Evolutionary conservation across 2,329 filamentous ascomycete species (phyloP).

Genomic region (Venturia effusa): DNA sequence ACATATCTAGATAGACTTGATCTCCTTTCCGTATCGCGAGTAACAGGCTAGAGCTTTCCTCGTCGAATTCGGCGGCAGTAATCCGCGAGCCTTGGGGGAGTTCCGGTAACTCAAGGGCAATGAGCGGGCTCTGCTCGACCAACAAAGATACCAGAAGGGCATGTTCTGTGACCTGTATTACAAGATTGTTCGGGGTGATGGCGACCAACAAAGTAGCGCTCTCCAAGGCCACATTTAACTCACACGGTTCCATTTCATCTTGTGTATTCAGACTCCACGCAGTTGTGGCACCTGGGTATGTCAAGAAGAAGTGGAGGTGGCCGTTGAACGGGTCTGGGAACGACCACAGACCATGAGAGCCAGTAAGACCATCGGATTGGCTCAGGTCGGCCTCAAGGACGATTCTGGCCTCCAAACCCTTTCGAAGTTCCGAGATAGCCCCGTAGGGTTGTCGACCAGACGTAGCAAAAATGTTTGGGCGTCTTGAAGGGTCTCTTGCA

Average conservation of each 20-base stretch:
- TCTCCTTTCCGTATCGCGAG: neutral
- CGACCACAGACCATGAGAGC: constrained; percentile 19
- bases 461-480: constrained; percentile 17
- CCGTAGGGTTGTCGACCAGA: constrained; percentile 34
- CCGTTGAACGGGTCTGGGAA: neutral
- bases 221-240: neutral
- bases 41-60: neutral
- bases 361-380: constrained; percentile 19
- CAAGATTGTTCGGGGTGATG: neutral
- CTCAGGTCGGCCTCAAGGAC: constrained; percentile 18
- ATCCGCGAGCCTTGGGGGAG: neutral
- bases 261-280: neutral
- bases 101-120: neutral
- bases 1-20: neutral
- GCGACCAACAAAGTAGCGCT: neutral
- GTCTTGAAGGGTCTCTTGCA: constrained; percentile 17
- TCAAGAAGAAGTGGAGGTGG: constrained; percentile 3
- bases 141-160: neutral
- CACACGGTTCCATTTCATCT: neutral
- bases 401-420: constrained; percentile 28
- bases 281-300: constrained; percentile 8
- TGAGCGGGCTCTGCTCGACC: neutral
- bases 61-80: neutral
- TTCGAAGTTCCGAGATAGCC: constrained; percentile 31
- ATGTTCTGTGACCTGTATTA: constrained; percentile 2